Evolutionary conservation across 495 filamentous ascomycete species (phyloP).

Genomic region (Stereocaulon alpinum): DNA sequence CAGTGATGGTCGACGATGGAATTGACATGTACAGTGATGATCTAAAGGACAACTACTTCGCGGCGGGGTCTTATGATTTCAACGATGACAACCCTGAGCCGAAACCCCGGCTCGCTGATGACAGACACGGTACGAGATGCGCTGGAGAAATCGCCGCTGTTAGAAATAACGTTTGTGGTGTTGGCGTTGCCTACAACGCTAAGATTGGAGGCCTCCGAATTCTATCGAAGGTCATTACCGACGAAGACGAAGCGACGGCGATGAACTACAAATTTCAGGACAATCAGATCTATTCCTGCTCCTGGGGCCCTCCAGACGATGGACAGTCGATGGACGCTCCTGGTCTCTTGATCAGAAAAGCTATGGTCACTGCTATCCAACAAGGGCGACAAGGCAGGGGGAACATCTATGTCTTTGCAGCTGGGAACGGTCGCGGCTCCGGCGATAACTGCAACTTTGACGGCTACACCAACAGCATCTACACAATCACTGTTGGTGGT

Average conservation of each 20-base stretch:
- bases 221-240: conserved; percentile 76
- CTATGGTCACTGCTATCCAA: conserved; percentile 87
- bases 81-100: conserved; percentile 76
- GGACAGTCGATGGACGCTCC: conserved; percentile 89
- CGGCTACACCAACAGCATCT: conserved; percentile 98
- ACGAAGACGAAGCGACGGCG: conserved; percentile 82
- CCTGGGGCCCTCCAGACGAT: conserved; percentile 94
- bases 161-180: conserved; percentile 85
- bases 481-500: conserved; percentile 92
- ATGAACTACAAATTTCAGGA: conserved; percentile 86
- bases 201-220: conserved; percentile 86
- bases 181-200: conserved; percentile 88
- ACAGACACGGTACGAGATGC: conserved; percentile 85
- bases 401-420: conserved; percentile 95
- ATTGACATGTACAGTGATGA: conserved; percentile 96
- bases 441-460: conserved; percentile 99
- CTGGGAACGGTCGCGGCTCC: conserved; percentile 78
- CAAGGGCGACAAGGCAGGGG: conserved; percentile 73
- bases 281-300: conserved; percentile 97
- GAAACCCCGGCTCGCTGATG: conserved; percentile 66
- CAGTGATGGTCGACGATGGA: conserved; percentile 92
- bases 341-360: conserved; percentile 73
- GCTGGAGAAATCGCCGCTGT: conserved; percentile 89
- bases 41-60: conserved; percentile 83
- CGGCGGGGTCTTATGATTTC: conserved; percentile 87